Evolutionary conservation across 371 early-diverging fungal genomes (phyloP), one percentile per base, ranked within the genome.

Genomic region (Saksenaea vasiformis): DNA sequence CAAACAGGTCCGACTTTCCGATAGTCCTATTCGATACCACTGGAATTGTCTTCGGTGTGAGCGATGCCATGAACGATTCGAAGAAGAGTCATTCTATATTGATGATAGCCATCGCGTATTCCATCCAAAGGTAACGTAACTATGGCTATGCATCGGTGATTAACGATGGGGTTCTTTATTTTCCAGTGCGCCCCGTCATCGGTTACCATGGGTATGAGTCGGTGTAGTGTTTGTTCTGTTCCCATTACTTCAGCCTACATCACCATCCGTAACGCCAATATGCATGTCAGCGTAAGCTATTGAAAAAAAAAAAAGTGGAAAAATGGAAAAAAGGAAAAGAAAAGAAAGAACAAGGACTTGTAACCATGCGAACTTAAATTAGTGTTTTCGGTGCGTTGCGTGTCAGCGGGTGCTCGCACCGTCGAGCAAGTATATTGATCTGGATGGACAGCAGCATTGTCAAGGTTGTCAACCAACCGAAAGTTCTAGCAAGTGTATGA

Each of bases 321-420:
- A n/a, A n/a, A n/a, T n/a, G n/a, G n/a, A n/a, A 37, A 22, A 56
- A 54, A 55, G 34, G 2, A 69, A 13, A 31, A 60, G 19, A 5
- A 10, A n/a, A 31, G 34, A 56, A 7, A 34, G n/a, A 56, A n/a
- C 8, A 41, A 17, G 43, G 14, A 1, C 43, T 41, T 14, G 19
- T 17, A 31, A 31, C 31, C 31, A 31, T 41, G 19, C 38, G 43
- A 14, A 17, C 43, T n/a, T 22, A 36, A 54, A 5, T 24, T 35
- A 78, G 81, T 80, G 81, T 41, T 78, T 80, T 36, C 66, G 70
- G 34, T 80, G 81, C 43, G 70, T 68, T 8, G 55, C 61, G 3
- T 80, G 81, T 27, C 64, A 72, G 36, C 72, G 69, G 22, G 66
- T 69, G 24, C 58, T 79, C 4, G 62, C 67, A 1, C 77, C 80